phyloP scores from a whole-genome alignment of 768 basidiomycete genomes.

The Rhizopogon roseolus region DNA sequence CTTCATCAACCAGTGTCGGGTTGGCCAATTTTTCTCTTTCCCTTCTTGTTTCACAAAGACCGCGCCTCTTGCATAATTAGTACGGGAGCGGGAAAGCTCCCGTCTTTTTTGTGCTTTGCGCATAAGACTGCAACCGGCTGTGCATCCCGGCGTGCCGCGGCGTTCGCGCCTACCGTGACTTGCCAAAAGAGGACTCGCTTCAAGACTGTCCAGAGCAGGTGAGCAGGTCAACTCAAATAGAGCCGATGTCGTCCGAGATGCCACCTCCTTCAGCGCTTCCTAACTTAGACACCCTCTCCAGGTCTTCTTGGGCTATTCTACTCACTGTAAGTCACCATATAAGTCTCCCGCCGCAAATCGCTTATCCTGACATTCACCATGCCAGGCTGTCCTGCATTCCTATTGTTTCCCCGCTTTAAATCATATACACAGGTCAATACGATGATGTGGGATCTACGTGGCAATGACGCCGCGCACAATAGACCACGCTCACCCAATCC shows the following conservation, averaged over 20 bases:
- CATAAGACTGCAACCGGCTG: too few species aligned
- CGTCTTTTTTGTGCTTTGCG: too few species aligned
- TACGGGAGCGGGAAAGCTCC: too few species aligned
- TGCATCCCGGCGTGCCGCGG: too few species aligned
- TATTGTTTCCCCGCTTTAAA: conserved; percentile 28
- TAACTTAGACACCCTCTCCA: conserved; percentile 19
- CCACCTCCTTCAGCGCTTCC: conserved; percentile 11
- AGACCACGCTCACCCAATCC: conserved; percentile 8
- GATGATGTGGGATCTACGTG: conserved; percentile 24
- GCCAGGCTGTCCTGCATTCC: conserved; percentile 26
- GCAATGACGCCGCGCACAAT: conserved; percentile 10
- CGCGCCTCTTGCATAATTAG: too few species aligned
- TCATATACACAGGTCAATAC: conserved; percentile 28
- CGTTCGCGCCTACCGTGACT: too few species aligned
- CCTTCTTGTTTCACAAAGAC: too few species aligned
- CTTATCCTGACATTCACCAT: conserved; percentile 13
- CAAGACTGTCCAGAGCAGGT: neutral
- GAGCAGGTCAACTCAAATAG: conserved; percentile 19
- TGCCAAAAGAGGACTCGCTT: too few species aligned
- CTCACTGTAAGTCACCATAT: conserved; percentile 25
- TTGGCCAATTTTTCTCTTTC: too few species aligned
- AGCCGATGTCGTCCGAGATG: conserved; percentile 20
- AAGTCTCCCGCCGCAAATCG: conserved; percentile 5
- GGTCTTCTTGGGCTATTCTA: conserved; percentile 15
- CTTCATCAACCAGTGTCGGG: too few species aligned